Conservation (phyloP, 2,329 filamentous ascomycete species). For the Diaporthe amygdali region DNA sequence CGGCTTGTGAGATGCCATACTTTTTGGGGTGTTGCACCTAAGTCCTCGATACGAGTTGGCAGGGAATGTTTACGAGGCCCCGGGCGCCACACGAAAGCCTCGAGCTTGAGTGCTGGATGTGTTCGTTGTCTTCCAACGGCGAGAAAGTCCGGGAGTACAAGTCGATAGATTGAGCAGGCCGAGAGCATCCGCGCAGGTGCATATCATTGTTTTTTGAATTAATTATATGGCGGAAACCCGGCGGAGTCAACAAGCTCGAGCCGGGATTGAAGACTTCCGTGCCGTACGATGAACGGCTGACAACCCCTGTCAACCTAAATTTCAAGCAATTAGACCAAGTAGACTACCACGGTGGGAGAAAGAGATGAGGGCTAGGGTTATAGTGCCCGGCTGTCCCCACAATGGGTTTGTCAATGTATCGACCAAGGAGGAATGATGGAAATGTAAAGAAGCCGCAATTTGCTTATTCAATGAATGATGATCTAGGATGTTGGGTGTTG, state of each 20-base stretch:
- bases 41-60: no score
- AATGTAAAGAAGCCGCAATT: no score
- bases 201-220: neutral
- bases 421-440: no score
- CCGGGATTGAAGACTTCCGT: slow-evolving; percentile 1
- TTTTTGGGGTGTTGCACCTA: no score
- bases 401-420: no score
- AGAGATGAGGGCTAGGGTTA: neutral
- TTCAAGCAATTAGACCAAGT: neutral
- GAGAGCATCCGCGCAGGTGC: neutral
- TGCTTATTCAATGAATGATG: no score
- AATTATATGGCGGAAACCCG: neutral
- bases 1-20: slow-evolving; percentile 4
- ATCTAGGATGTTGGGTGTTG: no score
- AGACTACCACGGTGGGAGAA: no score
- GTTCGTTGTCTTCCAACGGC: neutral
- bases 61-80: neutral
- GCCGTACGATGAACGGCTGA: neutral
- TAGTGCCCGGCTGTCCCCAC: no score
- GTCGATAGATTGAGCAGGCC: no score
- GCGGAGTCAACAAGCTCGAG: neutral
- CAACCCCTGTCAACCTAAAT: neutral
- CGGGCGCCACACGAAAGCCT: no score
- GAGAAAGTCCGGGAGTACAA: neutral
- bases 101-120: neutral